Conservation (phyloP, 352 stramenopile genomes). For the Globisporangium radiosum region DNA sequence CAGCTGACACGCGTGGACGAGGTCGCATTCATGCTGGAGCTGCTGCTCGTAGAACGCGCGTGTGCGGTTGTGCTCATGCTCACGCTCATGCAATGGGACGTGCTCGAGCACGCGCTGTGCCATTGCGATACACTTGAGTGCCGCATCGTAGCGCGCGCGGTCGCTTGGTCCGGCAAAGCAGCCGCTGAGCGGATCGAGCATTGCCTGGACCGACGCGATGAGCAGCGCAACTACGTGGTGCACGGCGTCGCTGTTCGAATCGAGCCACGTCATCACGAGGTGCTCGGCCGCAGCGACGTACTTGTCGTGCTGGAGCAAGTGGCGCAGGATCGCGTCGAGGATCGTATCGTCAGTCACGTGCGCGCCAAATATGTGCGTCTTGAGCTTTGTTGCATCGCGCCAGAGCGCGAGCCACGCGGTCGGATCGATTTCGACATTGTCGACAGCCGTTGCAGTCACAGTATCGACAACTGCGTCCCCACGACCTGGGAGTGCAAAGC, state of each 20-base stretch:
- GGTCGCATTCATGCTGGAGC: slow-evolving; percentile 23
- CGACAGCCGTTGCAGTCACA: not conserved
- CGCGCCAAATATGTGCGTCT: slow-evolving; percentile 66
- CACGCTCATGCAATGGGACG: slow-evolving; percentile 13
- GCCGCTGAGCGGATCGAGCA: slow-evolving; percentile 24
- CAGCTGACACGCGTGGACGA: slow-evolving; percentile 38
- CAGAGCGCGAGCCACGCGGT: slow-evolving; percentile 47
- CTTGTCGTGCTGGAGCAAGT: slow-evolving; percentile 29
- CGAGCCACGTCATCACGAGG: slow-evolving; percentile 48
- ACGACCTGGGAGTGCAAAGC: slow-evolving; percentile 21
- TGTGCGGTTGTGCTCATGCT: too few species aligned
- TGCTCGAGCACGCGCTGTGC: slow-evolving; percentile 24
- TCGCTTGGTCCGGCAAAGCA: slow-evolving; percentile 24
- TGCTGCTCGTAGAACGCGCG: slow-evolving; percentile 19
- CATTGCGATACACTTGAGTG: slow-evolving; percentile 27
- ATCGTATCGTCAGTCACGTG: slow-evolving; percentile 48
- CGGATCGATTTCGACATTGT: not conserved
- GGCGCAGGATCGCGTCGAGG: slow-evolving; percentile 41
- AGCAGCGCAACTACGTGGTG: slow-evolving; percentile 39
- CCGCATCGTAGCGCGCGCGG: slow-evolving; percentile 22
- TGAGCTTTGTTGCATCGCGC: slow-evolving; percentile 58
- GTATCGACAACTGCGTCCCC: slow-evolving; percentile 4
- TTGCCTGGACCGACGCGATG: slow-evolving; percentile 21
- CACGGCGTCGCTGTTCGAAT: slow-evolving; percentile 31
- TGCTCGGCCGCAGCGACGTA: slow-evolving; percentile 28